A percentile compares a stretch with the other conserved stretches of the same genome.
These are phyloP conservation scores for Eucalyptus grandis DNA, from an alignment of 345 rosid genomes.

Conservation along the genomic window DNA sequence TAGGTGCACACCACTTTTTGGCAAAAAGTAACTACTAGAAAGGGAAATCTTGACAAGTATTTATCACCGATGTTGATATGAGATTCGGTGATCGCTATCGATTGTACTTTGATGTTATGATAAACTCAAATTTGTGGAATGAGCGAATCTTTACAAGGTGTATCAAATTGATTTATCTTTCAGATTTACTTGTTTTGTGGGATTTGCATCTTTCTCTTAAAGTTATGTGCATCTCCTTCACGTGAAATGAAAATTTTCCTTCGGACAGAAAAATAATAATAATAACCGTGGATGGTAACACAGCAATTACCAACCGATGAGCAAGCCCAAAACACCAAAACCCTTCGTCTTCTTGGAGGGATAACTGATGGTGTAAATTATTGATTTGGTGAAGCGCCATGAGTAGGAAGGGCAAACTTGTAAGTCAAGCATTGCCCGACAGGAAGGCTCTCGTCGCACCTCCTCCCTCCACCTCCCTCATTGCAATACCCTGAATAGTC, in stretches of 20 bases:
- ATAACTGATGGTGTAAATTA: background rate
- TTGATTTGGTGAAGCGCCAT: background rate
- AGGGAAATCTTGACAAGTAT: too few species aligned
- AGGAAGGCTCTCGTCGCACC: background rate
- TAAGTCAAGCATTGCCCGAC: background rate
- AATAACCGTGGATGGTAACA: background rate
- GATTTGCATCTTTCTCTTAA: too few species aligned
- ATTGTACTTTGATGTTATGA: too few species aligned
- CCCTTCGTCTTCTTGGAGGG: background rate
- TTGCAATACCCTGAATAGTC: constrained; percentile 33
- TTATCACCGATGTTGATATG: too few species aligned
- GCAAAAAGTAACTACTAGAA: accelerated
- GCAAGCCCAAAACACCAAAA: background rate
- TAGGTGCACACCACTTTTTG: too few species aligned
- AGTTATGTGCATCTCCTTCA: too few species aligned
- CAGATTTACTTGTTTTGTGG: too few species aligned
- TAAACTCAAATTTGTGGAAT: too few species aligned
- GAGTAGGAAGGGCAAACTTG: background rate
- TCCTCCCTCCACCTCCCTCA: background rate
- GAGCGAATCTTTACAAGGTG: too few species aligned
- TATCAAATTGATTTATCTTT: too few species aligned
- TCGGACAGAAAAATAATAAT: too few species aligned
- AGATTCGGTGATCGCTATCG: accelerated
- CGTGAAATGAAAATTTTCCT: too few species aligned
- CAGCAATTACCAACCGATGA: background rate